Conservation (phyloP, 1,139 yeast genomes). For the Debaryomycetaceae sp. region DNA sequence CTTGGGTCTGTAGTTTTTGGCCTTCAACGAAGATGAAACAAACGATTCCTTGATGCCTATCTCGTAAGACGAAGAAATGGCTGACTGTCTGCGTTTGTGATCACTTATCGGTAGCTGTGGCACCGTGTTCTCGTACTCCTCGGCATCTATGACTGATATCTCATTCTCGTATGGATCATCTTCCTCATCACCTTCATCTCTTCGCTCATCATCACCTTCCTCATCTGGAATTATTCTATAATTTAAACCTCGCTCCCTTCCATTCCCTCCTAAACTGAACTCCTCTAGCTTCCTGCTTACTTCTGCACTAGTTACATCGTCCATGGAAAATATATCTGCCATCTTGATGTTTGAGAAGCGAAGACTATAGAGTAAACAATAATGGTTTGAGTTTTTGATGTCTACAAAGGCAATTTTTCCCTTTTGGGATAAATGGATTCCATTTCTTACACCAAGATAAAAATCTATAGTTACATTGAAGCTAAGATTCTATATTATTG, state of each 20-base stretch:
- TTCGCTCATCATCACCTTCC: not conserved
- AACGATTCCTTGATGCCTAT: constrained; percentile 23
- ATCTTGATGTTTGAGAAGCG: constrained; percentile 4
- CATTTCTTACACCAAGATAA: too few species aligned
- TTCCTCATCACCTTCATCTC: not conserved
- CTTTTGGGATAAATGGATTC: too few species aligned
- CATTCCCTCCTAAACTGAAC: constrained; percentile 5
- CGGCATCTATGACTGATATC: not conserved
- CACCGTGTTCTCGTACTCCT: constrained; percentile 5
- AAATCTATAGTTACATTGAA: too few species aligned
- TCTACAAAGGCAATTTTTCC: too few species aligned
- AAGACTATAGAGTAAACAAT: not conserved
- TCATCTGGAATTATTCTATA: constrained; percentile 14
- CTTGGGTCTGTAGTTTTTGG: constrained; percentile 25
- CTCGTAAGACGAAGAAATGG: constrained; percentile 18
- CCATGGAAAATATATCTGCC: constrained; percentile 18
- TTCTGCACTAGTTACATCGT: constrained; percentile 10
- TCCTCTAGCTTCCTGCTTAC: constrained; percentile 6
- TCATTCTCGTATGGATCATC: not conserved
- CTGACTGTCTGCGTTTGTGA: constrained; percentile 12
- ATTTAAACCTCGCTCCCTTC: constrained; percentile 9
- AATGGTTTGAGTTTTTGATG: not conserved
- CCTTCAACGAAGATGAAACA: constrained; percentile 21
- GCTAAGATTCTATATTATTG: too few species aligned
- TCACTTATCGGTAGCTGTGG: constrained; percentile 7